Base-by-base conservation (phyloP, 495 filamentous ascomycete species). In the Xylaria intraflava region DNA sequence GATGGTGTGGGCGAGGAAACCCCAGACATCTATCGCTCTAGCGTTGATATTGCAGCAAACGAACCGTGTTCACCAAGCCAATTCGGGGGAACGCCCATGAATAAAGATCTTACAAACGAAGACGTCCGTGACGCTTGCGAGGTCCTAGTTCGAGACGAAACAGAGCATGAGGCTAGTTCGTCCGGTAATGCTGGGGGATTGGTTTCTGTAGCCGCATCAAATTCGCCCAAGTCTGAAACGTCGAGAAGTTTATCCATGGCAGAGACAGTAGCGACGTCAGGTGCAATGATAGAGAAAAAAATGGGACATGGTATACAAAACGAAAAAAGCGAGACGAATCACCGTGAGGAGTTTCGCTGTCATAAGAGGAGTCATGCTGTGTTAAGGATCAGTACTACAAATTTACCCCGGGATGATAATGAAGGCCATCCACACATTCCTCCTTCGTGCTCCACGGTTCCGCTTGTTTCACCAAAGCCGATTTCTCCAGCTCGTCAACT, bases 401-500 rank as follows among this genome's bases (percentile, higher is more conserved):
- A 55, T 23, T 31, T 66, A 10, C 61, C 61, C 7, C 60, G 55
- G 27, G 54, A 65, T 11, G 55, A 61, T 45, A 63, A 61, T 46
- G 62, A 63, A 56, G 53, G 58, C 1, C 57, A 58, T 35, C 62
- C 58, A 9, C 55, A 63, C 26, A 63, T 65, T 17, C 43, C 57
- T 6, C 59, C 62, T 16, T 59, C 62, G 19, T 65, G 62, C 35
- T 65, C 62, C 24, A 59, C 55, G 5, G 54, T 52, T 14, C 64
- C 68, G 16, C 68, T 77, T 41, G 55, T 77, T 4, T 67, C 72
- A 29, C 73, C 72, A 14, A 67, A 71, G 36, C 74, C 75, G 10
- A 75, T 76, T 11, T 77, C 73, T 10, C 70, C 76, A 27, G 69
- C 62, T 40, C 65, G 69, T 30, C 65, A 72, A 56, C 64, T 78